A percentile compares a stretch with the other conserved stretches of the same genome.
Conservation (phyloP, 2,329 filamentous ascomycete genomes). For the Emergomyces orientalis region DNA sequence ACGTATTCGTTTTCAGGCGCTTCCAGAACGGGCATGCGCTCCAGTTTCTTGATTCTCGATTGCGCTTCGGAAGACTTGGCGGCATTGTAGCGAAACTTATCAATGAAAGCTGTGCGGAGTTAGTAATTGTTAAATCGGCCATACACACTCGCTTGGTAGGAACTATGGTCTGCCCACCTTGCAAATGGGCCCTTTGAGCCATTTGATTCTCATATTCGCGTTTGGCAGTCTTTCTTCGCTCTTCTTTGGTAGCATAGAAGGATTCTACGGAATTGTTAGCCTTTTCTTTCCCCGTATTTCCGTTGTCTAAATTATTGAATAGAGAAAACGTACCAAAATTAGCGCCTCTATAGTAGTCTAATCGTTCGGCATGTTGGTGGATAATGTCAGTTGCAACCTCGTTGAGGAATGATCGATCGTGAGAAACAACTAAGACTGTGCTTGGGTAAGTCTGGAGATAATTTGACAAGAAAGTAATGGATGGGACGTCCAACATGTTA, state of each 20-base stretch:
- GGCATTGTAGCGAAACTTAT: conserved; percentile 99
- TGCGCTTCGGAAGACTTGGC: conserved; percentile 98
- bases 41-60: conserved; percentile 96
- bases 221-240: conserved; percentile 91
- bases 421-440: conserved; percentile 90
- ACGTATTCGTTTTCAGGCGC: conserved; percentile 88
- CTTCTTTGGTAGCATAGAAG: conserved; percentile 95
- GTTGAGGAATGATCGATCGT: conserved; percentile 98
- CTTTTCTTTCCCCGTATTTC: not conserved
- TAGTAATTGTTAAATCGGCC: not conserved
- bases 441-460: conserved; percentile 92
- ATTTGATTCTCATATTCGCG: conserved; percentile 99
- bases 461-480: conserved; percentile 92
- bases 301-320: not conserved
- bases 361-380: conserved; percentile 90
- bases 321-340: conserved; percentile 57
- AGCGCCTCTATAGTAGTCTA: conserved; percentile 97
- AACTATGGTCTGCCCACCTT: conserved; percentile 39
- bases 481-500: conserved; percentile 99
- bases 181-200: conserved; percentile 82
- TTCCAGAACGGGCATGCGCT: conserved; percentile 89
- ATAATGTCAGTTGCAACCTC: conserved; percentile 99
- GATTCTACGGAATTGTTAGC: conserved; percentile 48
- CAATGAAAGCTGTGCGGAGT: conserved; percentile 63
- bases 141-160: not conserved